phyloP scores from a whole-genome alignment of 805 yeast genomes.

The Ogataea pilisensis region DNA sequence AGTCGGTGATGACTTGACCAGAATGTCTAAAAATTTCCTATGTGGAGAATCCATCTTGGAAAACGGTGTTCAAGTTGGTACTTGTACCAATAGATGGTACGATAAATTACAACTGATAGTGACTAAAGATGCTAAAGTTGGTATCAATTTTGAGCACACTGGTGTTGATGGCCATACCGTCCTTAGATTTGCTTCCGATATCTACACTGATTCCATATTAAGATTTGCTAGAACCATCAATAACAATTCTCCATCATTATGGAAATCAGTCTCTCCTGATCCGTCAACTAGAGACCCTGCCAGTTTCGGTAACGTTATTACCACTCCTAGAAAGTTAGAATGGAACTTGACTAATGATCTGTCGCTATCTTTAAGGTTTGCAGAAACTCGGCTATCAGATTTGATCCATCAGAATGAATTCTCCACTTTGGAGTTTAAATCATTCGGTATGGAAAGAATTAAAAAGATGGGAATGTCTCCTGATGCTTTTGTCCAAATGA shows the following conservation, averaged over 20 bases:
- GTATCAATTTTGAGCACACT: conserved; percentile 89
- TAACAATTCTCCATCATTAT: conserved; percentile 66
- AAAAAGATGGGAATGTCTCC: conserved; percentile 87
- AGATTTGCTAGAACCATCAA: conserved; percentile 83
- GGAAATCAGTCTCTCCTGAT: conserved; percentile 53
- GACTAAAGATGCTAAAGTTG: conserved; percentile 87
- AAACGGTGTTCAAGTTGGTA: conserved; percentile 87
- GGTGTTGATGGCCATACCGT: conserved; percentile 97
- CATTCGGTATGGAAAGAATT: conserved; percentile 71
- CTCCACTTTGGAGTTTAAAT: conserved; percentile 68
- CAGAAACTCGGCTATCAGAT: conserved; percentile 85
- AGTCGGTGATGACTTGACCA: conserved; percentile 53
- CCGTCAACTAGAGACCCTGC: conserved; percentile 39
- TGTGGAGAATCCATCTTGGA: conserved; percentile 80
- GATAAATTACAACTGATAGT: conserved; percentile 86
- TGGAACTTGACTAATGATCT: conserved; percentile 81
- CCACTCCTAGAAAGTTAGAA: conserved; percentile 81
- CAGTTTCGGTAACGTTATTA: conserved; percentile 45
- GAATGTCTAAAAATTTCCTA: conserved; percentile 76
- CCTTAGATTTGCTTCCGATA: conserved; percentile 79
- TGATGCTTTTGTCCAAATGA: conserved; percentile 92
- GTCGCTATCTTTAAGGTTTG: conserved; percentile 77
- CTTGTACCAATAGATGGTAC: conserved; percentile 90
- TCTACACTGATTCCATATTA: conserved; percentile 85
- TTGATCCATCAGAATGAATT: conserved; percentile 87